phyloP scores from a whole-genome alignment of 1,284 basidiomycete genomes.

The Cryptococcus neoformans region DNA sequence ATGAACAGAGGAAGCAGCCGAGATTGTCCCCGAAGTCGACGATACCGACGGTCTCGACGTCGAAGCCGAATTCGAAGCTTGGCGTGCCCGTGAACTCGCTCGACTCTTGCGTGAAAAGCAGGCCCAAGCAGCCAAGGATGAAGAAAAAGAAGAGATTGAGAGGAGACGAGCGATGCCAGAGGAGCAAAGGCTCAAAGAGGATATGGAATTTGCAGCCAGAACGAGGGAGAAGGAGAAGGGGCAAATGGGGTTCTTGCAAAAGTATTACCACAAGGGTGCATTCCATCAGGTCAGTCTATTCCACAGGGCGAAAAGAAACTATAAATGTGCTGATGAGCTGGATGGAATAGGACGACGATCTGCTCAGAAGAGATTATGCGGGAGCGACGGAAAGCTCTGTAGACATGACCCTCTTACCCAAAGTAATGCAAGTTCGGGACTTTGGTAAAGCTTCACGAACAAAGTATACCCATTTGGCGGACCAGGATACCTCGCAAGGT shows the following conservation, averaged over 20 bases:
- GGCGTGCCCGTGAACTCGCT: constrained; percentile 87
- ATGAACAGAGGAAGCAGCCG: constrained; percentile 65
- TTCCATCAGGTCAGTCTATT: constrained; percentile 75
- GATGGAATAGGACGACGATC: constrained; percentile 70
- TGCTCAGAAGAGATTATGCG: constrained; percentile 84
- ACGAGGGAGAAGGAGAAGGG: constrained; percentile 60
- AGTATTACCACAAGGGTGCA: constrained; percentile 99
- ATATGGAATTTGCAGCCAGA: constrained; percentile 77
- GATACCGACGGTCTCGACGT: constrained; percentile 94
- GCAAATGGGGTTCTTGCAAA: constrained; percentile 89
- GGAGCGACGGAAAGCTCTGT: constrained; percentile 81
- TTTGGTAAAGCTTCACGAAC: constrained; percentile 61
- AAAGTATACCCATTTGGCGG: constrained; percentile 88
- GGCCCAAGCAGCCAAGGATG: constrained; percentile 68
- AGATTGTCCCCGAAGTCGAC: constrained; percentile 79
- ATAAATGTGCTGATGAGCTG: constrained; percentile 2
- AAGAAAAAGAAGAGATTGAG: constrained; percentile 86
- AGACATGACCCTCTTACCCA: constrained; percentile 80
- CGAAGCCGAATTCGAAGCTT: constrained; percentile 87
- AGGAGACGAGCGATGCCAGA: constrained; percentile 86
- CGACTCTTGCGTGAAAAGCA: constrained; percentile 91
- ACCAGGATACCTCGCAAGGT: constrained; percentile 88
- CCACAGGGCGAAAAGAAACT: neutral
- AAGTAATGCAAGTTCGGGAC: constrained; percentile 96
- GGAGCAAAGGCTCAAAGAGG: constrained; percentile 83